A percentile compares a stretch with the other conserved stretches of the same genome.
phyloP scores from a whole-genome alignment of 2,329 filamentous ascomycete species.

The Teratosphaeria viscida region DNA sequence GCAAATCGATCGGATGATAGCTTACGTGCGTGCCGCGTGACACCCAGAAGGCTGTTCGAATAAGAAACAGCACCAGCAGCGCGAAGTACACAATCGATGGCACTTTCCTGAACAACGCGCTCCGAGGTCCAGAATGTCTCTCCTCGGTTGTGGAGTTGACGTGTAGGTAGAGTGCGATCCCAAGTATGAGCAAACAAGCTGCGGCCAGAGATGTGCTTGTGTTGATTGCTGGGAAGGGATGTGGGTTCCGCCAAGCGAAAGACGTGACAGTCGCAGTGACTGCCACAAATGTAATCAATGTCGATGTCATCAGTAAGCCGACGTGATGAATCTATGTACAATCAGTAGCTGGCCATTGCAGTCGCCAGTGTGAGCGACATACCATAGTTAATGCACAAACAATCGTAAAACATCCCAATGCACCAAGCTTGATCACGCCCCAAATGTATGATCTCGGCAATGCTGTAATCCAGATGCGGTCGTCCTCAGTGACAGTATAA shows the following conservation, averaged over 20 bases:
- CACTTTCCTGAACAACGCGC: conserved; percentile 5
- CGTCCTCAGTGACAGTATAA: conserved; percentile 26
- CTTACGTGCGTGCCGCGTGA: conserved; percentile 30
- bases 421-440: conserved; percentile 22
- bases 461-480: conserved; percentile 29
- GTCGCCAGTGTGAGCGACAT: conserved; percentile 10
- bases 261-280: conserved; percentile 23
- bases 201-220: conserved; percentile 14
- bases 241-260: conserved; percentile 24
- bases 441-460: conserved; percentile 29
- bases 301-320: conserved; percentile 29
- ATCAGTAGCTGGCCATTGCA: conserved; percentile 2
- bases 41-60: conserved; percentile 32
- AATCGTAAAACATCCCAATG: conserved; percentile 17
- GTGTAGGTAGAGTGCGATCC: conserved; percentile 22
- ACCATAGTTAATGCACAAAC: conserved; percentile 20
- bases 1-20: conserved; percentile 45
- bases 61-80: conserved; percentile 32
- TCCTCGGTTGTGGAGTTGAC: conserved; percentile 9
- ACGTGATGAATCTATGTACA: conserved; percentile 29
- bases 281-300: conserved; percentile 29
- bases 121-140: conserved; percentile 1
- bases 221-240: conserved; percentile 20
- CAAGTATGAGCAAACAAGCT: conserved; percentile 15
- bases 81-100: conserved; percentile 26